Base-by-base conservation (phyloP, 768 basidiomycete species). In the Lactarius deliciosus region DNA sequence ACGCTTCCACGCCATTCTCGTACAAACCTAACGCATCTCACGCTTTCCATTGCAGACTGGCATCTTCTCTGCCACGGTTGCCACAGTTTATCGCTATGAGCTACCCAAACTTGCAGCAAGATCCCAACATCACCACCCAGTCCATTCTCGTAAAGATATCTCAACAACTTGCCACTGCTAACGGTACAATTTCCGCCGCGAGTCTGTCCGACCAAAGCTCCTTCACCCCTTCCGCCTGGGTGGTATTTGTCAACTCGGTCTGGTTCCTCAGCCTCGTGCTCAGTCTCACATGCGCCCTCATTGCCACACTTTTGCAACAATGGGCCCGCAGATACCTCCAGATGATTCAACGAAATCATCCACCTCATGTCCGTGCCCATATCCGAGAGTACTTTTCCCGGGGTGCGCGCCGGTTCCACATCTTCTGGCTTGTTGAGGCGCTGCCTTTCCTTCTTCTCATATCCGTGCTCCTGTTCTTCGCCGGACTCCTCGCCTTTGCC, bases 381-480 rank as follows among this genome's bases (percentile, higher is more conserved):
- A 41, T 63, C 10, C 54, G 53, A 28, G 62, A 53, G 40, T 63
- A n/a, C 22, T 76, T 80, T 10, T 81, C 77, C 64, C 73, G 76
- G 40, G 80, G 80, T 30, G 68, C 82, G 30, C 73, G 76, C n/a
- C 72, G 68, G 53, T 84, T 80, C 68, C 71, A 72, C 9, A 76
- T 83, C 73, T 70, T 75, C 9, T 71, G 75, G 2, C 70, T 83
- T 10, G 78, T 82, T 6, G 77, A 79, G 41, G 66, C 74, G 20
- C 79, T 84, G 34, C 55, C 55, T 8, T 30, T 11, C 18, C 25
- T 63, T 30, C 55, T 63, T 13, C 62, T 43, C 30, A 7, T 10
- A 11, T 55, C 54, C 1, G 20, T 57, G 15, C 1, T 55, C 5
- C 34, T 63, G 2, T 63, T 63, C 25, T 63, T 54, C 22, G 18